Percentiles rank a stretch among this genome's conserved stretches.
phyloP scores from a whole-genome alignment of 108 stramenopile species.

The Nitzschia sp. region DNA sequence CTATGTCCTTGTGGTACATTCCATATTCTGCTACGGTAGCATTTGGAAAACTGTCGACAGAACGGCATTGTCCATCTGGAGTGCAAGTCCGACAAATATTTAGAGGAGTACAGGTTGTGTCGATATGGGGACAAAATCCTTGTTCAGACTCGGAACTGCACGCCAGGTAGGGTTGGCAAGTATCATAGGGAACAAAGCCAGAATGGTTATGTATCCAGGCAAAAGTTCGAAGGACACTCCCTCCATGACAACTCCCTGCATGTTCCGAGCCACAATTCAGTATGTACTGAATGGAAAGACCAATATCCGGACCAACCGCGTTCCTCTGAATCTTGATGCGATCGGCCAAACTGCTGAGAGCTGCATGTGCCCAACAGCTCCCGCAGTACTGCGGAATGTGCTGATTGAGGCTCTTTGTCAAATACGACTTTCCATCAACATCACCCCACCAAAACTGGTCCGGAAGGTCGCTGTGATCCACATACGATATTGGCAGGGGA shows the following conservation, averaged over 20 bases:
- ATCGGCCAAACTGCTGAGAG: slow-evolving; percentile 83
- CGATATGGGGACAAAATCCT: slow-evolving; percentile 80
- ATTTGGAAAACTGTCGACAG: slow-evolving; percentile 79
- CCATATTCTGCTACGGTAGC: slow-evolving; percentile 59
- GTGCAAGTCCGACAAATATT: slow-evolving; percentile 83
- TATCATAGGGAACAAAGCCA: slow-evolving; percentile 65
- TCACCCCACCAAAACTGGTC: slow-evolving; percentile 75
- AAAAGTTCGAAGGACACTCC: slow-evolving; percentile 61
- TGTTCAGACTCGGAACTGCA: slow-evolving; percentile 68
- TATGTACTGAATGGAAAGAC: slow-evolving; percentile 70
- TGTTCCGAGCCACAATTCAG: slow-evolving; percentile 74
- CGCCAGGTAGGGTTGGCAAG: slow-evolving; percentile 84
- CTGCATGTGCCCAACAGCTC: slow-evolving; percentile 86
- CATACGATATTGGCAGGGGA: slow-evolving; percentile 72
- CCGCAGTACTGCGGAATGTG: slow-evolving; percentile 85
- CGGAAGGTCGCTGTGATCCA: slow-evolving; percentile 56
- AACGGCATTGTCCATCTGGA: slow-evolving; percentile 52
- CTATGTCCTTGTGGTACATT: slow-evolving; percentile 17
- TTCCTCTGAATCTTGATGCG: slow-evolving; percentile 89
- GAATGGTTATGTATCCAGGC: slow-evolving; percentile 56
- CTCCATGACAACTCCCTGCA: slow-evolving; percentile 77
- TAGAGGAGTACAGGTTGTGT: slow-evolving; percentile 64
- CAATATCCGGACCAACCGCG: slow-evolving; percentile 52
- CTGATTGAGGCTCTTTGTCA: slow-evolving; percentile 85
- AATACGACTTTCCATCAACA: slow-evolving; percentile 70